Percentiles rank a stretch among this genome's conserved stretches.
Evolutionary conservation across 495 filamentous ascomycete species (phyloP).

Genomic region (Cenococcum geophilum): DNA sequence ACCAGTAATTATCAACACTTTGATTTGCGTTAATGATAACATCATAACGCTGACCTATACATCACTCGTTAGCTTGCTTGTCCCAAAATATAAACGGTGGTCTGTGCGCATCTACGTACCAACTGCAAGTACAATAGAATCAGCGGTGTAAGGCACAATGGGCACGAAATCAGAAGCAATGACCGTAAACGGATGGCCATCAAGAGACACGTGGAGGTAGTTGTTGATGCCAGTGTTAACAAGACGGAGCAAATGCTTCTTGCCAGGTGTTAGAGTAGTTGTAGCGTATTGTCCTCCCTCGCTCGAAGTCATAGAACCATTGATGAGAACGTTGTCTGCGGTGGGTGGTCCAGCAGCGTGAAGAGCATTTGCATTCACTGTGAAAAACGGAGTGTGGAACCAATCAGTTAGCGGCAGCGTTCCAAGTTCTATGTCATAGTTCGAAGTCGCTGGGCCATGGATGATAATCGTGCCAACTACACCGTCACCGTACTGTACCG

Average conservation of each 20-base stretch:
- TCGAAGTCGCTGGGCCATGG: constrained; percentile 35
- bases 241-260: constrained; percentile 38
- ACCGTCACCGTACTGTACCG: constrained; percentile 39
- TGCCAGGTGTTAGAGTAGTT: constrained; percentile 31
- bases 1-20: constrained; percentile 37
- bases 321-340: constrained; percentile 35
- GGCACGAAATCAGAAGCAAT: constrained; percentile 39
- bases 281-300: constrained; percentile 30
- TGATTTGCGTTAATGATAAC: constrained; percentile 39
- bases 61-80: neutral
- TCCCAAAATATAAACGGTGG: neutral
- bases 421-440: constrained; percentile 41
- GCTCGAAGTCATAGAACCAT: constrained; percentile 33
- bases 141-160: constrained; percentile 33
- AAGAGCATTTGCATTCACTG: constrained; percentile 19
- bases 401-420: constrained; percentile 36
- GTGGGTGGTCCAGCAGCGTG: constrained; percentile 25
- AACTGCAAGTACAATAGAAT: constrained; percentile 31
- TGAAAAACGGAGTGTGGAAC: constrained; percentile 36
- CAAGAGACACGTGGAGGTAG: constrained; percentile 27
- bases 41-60: constrained; percentile 39
- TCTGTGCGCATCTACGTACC: constrained; percentile 22
- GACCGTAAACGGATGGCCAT: constrained; percentile 35
- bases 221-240: constrained; percentile 36
- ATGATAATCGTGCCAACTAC: constrained; percentile 37